Evolutionary conservation across 1,284 basidiomycete genomes (phyloP).

Genomic region (Naganishia albida): DNA sequence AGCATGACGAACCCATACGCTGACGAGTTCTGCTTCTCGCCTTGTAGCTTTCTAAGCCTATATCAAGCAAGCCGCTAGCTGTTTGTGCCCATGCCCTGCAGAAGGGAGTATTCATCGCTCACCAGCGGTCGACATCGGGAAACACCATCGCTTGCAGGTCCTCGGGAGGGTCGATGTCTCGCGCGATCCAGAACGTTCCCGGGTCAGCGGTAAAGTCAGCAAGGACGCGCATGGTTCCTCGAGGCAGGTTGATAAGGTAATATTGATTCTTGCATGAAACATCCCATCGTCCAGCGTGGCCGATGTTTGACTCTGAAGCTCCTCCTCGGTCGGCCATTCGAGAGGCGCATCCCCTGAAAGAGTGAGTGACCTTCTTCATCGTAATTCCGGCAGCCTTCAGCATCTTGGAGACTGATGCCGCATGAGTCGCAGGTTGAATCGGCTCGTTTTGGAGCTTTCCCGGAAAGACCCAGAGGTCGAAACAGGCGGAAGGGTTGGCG

Average conservation of each 20-base stretch:
- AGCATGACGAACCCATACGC: slow-evolving; percentile 1
- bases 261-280: slow-evolving; percentile 1
- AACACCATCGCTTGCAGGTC: not conserved
- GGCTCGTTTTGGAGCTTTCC: not conserved
- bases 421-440: not conserved
- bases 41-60: not conserved
- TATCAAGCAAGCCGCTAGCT: not conserved
- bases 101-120: not conserved
- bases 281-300: slow-evolving; percentile 6
- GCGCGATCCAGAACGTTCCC: slow-evolving; percentile 1
- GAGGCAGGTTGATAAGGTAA: slow-evolving; percentile 1
- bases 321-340: slow-evolving; percentile 5
- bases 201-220: not conserved
- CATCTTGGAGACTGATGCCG: not conserved
- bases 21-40: not conserved
- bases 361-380: slow-evolving; percentile 14
- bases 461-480: not conserved
- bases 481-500: not conserved
- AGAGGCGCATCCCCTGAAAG: slow-evolving; percentile 10
- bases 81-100: too few relatives aligned
- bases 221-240: slow-evolving; percentile 10
- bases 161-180: not conserved
- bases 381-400: not conserved
- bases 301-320: not conserved
- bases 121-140: not conserved